Evolutionary conservation across 176 grass and related monocot species (phyloP).

Genomic region (Phyllostachys edulis): DNA sequence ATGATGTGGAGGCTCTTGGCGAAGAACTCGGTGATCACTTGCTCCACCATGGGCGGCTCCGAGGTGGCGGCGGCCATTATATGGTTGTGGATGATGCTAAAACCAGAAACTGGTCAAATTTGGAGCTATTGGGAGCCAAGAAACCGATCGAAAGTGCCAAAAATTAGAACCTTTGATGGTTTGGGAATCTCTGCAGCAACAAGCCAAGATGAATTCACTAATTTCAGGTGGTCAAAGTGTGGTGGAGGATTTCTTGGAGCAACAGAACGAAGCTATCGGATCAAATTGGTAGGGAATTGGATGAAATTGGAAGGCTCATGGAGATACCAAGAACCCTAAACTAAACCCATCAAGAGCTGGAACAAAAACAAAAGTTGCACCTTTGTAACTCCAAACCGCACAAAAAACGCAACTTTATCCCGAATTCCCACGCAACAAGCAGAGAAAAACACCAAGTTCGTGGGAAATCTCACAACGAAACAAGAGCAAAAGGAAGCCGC

Average conservation of each 20-base stretch:
- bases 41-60: slow-evolving; percentile 81
- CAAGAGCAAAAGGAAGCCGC: background rate
- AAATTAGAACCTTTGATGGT: background rate
- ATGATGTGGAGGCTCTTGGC: slow-evolving; percentile 95
- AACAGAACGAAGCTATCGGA: slow-evolving; percentile 17
- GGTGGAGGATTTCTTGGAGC: background rate
- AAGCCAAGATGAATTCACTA: background rate
- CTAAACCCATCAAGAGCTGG: slow-evolving; percentile 28
- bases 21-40: slow-evolving; percentile 93
- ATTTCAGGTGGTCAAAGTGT: background rate
- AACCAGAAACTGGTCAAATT: slow-evolving; percentile 7
- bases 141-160: background rate
- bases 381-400: slow-evolving; percentile 15
- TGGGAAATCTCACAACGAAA: background rate
- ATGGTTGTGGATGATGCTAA: background rate
- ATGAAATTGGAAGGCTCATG: slow-evolving; percentile 5
- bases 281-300: slow-evolving; percentile 18
- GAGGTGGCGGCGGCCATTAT: slow-evolving; percentile 34
- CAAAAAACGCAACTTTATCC: slow-evolving; percentile 29
- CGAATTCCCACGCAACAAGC: slow-evolving; percentile 24
- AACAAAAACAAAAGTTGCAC: background rate
- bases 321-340: slow-evolving; percentile 32
- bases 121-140: slow-evolving; percentile 24
- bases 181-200: background rate
- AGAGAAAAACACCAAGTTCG: slow-evolving; percentile 29